A percentile compares a stretch with the other conserved stretches of the same genome.
phyloP scores from a whole-genome alignment of 2,329 filamentous ascomycete genomes.

The Diaporthe humulicola region DNA sequence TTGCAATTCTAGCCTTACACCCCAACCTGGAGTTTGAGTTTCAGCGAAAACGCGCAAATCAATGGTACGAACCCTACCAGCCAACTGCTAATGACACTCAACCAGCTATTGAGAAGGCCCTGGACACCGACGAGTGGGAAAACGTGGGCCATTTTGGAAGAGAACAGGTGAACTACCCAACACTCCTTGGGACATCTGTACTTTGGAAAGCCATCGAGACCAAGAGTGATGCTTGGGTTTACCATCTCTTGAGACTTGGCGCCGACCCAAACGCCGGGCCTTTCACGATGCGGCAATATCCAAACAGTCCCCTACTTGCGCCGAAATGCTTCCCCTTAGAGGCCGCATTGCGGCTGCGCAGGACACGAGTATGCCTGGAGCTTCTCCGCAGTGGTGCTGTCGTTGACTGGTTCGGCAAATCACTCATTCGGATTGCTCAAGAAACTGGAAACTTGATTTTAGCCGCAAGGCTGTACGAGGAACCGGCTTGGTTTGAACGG shows the following conservation, averaged over 20 bases:
- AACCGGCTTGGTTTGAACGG: neutral
- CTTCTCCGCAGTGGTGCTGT: neutral
- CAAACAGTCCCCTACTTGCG: neutral
- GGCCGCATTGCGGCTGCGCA: neutral
- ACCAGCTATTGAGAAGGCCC: neutral
- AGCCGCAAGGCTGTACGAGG: neutral
- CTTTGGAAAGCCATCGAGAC: neutral
- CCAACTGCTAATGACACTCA: too few relatives aligned
- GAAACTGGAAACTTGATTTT: neutral
- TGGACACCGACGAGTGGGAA: neutral
- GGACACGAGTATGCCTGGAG: neutral
- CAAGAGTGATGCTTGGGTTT: neutral
- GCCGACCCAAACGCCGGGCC: neutral
- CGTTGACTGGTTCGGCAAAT: too few relatives aligned
- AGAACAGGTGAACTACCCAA: neutral
- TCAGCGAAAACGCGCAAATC: neutral
- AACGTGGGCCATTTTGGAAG: neutral
- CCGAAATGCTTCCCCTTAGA: neutral
- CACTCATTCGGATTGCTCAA: neutral
- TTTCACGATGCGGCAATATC: neutral
- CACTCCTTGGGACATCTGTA: neutral
- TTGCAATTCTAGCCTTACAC: neutral
- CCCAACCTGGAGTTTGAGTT: neutral
- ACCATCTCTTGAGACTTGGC: neutral
- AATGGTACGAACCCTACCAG: too few relatives aligned